phyloP scores from a whole-genome alignment of 169 alveolate genomes.

The Plasmodium gonderi region DNA sequence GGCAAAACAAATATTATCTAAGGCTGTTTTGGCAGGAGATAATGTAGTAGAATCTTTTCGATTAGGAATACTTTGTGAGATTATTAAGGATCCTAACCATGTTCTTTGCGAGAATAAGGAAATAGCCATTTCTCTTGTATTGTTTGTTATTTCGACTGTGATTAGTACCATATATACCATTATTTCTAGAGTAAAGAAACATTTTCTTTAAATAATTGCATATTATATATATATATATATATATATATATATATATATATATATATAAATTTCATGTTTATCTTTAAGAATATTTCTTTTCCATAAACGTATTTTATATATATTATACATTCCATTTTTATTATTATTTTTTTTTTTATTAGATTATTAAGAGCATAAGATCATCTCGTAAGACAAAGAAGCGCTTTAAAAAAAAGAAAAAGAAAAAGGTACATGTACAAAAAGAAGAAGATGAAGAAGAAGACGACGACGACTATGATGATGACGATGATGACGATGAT shows the following conservation, averaged over 20 bases:
- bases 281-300: not conserved
- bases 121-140: not conserved
- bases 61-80: not conserved
- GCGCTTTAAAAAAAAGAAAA: not conserved
- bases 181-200: not conserved
- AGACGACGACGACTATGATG: not conserved
- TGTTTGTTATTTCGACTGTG: not conserved
- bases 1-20: not conserved
- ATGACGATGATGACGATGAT: not conserved
- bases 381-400: not conserved
- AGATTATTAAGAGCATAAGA: not conserved
- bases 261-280: not conserved
- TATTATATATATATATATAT: not conserved
- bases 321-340: not conserved
- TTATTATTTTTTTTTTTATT: no score
- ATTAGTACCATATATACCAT: not conserved
- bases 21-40: not conserved
- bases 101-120: not conserved
- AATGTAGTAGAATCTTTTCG: not conserved
- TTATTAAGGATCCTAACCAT: not conserved
- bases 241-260: no score
- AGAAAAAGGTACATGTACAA: not conserved
- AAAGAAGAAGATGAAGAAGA: not conserved
- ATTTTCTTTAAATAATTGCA: not conserved
- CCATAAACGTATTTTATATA: not conserved